Base-by-base conservation (phyloP, 495 filamentous ascomycete genomes). In the Daldinia decipiens region DNA sequence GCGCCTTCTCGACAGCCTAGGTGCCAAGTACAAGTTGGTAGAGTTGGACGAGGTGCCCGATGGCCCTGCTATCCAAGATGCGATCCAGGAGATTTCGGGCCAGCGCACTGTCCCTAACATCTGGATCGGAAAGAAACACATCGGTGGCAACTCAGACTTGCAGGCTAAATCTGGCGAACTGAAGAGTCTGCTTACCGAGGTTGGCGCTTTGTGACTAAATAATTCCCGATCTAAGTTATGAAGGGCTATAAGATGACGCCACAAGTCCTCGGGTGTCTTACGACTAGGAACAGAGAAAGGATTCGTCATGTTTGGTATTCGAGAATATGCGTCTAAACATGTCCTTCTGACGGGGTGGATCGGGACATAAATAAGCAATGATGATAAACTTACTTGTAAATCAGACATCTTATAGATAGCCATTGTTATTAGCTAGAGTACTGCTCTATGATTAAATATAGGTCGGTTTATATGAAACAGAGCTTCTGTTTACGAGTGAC, bases 111-210 rank as follows among this genome's bases (percentile, higher is more conserved):
- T 99, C 7, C 95, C 95, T 60, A 98, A 97, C 82, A 92, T 98
- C 82, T 99, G 90, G 85, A 98, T 99, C 82, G 80, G 80, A 71
- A 79, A 94, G 84, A 79, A 93, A 80, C 95, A 98, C 81, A 95
- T 99, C 77, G 95, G 95, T 40, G 95, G 95, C 55, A 98, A 98
- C 87, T 97, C 93, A 5, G 96, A 98, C 75, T 80, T 99, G 63
- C 93, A 98, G 82, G 85, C 79, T 68, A 82, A 80, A 74, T 62
- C 75, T 15, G 79, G 77, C 68, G 79, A 82, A 75, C 76, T 85
- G 43, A 75, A 82, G 75, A 63, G 68, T 31, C 71, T 83, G 29
- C 76, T 85, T 17, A 55, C 69, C 73, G 79, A 75, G 34, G 79
- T 74, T 26, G 79, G 78, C 43, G 82, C 82, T 27, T 55, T 80